phyloP scores from a whole-genome alignment of 2,329 filamentous ascomycete genomes.

The Chaetomiaceae sp. region DNA sequence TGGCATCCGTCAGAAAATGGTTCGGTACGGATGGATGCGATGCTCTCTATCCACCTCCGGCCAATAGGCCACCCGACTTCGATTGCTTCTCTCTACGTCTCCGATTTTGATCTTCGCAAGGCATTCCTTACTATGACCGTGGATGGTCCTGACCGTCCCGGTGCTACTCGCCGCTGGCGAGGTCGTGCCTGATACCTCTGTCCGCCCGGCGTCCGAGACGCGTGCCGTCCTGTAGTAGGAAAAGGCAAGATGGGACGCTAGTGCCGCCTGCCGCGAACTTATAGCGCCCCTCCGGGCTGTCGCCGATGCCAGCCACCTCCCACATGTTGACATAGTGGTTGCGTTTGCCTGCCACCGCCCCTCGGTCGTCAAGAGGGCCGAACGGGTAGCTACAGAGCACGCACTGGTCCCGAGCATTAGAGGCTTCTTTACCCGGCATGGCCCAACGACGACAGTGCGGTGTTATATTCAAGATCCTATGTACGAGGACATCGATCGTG shows the following conservation, averaged over 20 bases:
- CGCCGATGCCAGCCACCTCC: constrained; percentile 1
- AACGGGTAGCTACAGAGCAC: background rate
- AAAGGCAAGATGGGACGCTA: constrained; percentile 1
- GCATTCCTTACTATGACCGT: background rate
- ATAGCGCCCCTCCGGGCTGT: background rate
- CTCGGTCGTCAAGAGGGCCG: background rate
- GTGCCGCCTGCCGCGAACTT: constrained; percentile 1
- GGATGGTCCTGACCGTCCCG: background rate
- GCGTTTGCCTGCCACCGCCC: constrained; percentile 3
- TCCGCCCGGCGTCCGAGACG: background rate
- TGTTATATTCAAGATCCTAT: constrained; percentile 1
- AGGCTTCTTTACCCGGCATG: background rate
- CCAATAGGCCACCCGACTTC: background rate
- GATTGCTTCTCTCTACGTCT: background rate
- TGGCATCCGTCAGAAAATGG: background rate
- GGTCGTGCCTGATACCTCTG: background rate
- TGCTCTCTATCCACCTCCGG: background rate
- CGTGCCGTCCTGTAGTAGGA: background rate
- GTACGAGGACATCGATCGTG: background rate
- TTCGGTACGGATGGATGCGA: background rate
- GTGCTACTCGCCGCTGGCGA: background rate
- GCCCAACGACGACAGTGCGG: background rate
- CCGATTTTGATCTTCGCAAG: background rate
- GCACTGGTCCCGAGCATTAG: background rate
- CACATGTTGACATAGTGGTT: background rate